Evolutionary conservation across 495 filamentous ascomycete genomes (phyloP).

Genomic region (Zalerion maritima): DNA sequence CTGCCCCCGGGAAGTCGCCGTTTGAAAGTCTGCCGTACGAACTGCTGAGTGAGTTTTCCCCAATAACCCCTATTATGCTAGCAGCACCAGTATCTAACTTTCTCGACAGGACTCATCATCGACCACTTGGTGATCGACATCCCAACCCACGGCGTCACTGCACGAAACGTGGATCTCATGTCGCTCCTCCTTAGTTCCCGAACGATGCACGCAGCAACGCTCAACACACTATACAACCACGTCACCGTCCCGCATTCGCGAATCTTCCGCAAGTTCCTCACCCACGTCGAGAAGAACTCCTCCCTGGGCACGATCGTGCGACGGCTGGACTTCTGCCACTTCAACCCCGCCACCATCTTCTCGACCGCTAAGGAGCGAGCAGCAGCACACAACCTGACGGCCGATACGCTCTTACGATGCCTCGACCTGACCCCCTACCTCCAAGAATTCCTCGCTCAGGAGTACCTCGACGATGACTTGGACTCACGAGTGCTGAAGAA

Average conservation of each 20-base stretch:
- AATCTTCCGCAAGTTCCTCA: constrained; percentile 75
- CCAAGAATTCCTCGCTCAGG: constrained; percentile 68
- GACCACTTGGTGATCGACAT: constrained; percentile 59
- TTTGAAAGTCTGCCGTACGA: constrained; percentile 58
- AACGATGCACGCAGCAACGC: constrained; percentile 59
- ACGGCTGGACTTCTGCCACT: constrained; percentile 77
- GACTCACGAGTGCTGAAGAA: constrained; percentile 52
- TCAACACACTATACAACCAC: constrained; percentile 64
- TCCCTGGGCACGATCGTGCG: constrained; percentile 65
- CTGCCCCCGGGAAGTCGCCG: constrained; percentile 24
- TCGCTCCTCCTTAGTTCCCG: constrained; percentile 62
- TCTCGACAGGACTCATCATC: constrained; percentile 49
- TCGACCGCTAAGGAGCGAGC: constrained; percentile 66
- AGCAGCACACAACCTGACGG: constrained; percentile 69
- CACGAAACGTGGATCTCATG: constrained; percentile 72
- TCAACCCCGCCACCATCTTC: constrained; percentile 70
- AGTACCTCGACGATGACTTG: constrained; percentile 72
- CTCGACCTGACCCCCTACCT: constrained; percentile 63
- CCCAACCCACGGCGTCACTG: constrained; percentile 61
- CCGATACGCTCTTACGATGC: constrained; percentile 59
- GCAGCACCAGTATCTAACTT: constrained; percentile 2
- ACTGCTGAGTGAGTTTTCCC: constrained; percentile 47
- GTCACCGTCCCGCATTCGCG: constrained; percentile 79
- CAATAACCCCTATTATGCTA: constrained; percentile 1
- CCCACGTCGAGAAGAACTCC: constrained; percentile 52